Base-by-base conservation (phyloP, 352 stramenopile genomes). In the Globisporangium alternatum region DNA sequence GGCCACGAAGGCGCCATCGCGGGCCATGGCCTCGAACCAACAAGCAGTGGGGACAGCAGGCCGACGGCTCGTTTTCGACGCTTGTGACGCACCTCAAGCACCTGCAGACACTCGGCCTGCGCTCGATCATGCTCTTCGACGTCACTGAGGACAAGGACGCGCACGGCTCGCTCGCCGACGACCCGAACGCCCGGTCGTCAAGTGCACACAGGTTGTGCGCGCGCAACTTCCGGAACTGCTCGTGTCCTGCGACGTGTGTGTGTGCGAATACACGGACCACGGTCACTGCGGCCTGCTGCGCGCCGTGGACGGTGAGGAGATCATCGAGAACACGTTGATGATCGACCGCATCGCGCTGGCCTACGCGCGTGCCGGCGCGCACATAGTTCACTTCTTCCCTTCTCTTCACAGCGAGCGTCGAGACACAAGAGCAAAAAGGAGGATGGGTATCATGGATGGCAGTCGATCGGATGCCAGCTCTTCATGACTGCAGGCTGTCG, bases 311-410 rank as follows among this genome's bases (percentile, higher is more conserved):
- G 88, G 95, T 48, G 91, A 99, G 77, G 83, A 96, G 35, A 84
- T 98, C 64, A 98, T 99, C 78, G 81, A 98, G 64, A 99, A 99
- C 75, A 86, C 96, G 67, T 80, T 90, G 48, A 99, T 96, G 6
- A 84, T 99, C 47, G 91, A 98, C 67, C 93, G 98, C 70, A 98
- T 99, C 74, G 89, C 93, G 54, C 77, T 99, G 35, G 93, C 88
- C 57, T 98, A 99, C 69, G 98, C 98, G 17, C 80, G 86, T 19
- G 97, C 98, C 15, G 98, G 98, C 45, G 83, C 96, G 51, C 97
- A 99, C 82, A 96, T 99, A 77, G 96, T 99, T n/a, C n/a, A n/a
- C n/a, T n/a, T n/a, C n/a, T n/a, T n/a, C n/a, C n/a, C n/a, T n/a
- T n/a, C n/a, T n/a, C n/a, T n/a, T n/a, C n/a, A n/a, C n/a, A n/a